Evolutionary conservation across 441 rosid genomes (phyloP), one percentile per base, ranked within the genome.

Genomic region (Dalechampia spathulata): DNA sequence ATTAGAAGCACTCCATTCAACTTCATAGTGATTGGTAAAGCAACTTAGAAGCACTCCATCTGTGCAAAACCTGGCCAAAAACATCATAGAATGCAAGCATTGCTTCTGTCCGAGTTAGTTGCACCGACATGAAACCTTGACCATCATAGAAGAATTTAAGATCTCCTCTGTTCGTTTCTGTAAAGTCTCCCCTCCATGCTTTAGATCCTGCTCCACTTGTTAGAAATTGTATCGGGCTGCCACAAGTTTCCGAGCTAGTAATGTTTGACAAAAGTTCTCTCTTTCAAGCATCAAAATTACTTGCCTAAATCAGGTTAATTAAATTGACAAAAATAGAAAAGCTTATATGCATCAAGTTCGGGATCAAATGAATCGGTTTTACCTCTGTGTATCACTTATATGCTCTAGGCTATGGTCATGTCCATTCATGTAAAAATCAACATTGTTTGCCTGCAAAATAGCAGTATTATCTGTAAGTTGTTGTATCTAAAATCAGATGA

Each of bases 401-500:
- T 75, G 92, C 48, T 85, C 65, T 17, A 85, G 84, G 47, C 88
- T 78, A 39, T 85, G 88, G 30, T 85, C 86, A 20, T 84, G 92
- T 11, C 88, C 92, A 1, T 84, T 85, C 80, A 80, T 80, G 68
- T 85, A 85, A 9, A 78, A 69, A 49, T 86, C 81, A 17, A 78
- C 87, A 22, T 77, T 65, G 53, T 78, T 34, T 20, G 64, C 79
- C 74, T 79, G 70, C n/a, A 60, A 46, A n/a, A n/a, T n/a, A n/a
- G n/a, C n/a, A n/a, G n/a, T n/a, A n/a, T n/a, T n/a, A n/a, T n/a
- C n/a, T n/a, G n/a, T 30, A 30, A 30, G 34, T 30, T 30, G 34
- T 3, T 8, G 34, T 30, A 30, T n/a, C n/a, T n/a, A 30, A 30
- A 30, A 30, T 30, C n/a, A n/a, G n/a, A n/a, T n/a, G n/a, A n/a